phyloP scores from a whole-genome alignment of 495 filamentous ascomycete species.

The Lophiostoma macrostomum region DNA sequence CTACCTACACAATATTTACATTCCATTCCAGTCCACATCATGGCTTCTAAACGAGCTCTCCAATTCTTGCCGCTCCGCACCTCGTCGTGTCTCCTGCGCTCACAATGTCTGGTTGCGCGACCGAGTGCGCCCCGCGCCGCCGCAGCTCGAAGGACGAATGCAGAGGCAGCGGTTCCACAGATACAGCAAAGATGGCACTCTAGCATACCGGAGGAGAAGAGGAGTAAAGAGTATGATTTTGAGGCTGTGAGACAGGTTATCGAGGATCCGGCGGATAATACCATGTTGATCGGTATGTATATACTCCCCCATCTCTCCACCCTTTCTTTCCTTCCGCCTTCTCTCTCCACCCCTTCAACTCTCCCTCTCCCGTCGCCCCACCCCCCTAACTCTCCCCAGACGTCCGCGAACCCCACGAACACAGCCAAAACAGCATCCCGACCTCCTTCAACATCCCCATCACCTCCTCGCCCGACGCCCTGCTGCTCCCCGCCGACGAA shows the following conservation, averaged over 20 bases:
- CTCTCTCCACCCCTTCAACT: not conserved
- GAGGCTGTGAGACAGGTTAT: constrained; percentile 18
- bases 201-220: not conserved
- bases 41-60: constrained; percentile 19
- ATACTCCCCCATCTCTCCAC: not conserved
- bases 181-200: constrained; percentile 23
- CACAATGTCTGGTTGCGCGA: constrained; percentile 3
- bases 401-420: constrained; percentile 82
- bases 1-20: not conserved
- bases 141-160: not conserved
- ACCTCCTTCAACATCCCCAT: constrained; percentile 76
- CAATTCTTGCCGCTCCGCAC: constrained; percentile 10
- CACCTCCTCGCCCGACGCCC: constrained; percentile 68
- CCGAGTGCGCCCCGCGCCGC: not conserved
- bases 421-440: constrained; percentile 70
- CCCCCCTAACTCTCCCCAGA: constrained; percentile 54
- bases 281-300: not conserved
- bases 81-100: not conserved
- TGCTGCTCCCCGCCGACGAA: constrained; percentile 68
- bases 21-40: not conserved
- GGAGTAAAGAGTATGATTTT: constrained; percentile 18
- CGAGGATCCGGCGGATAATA: not conserved
- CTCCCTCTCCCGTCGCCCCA: no score
- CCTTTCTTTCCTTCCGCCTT: constrained; percentile 2
- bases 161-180: not conserved